Conservation (phyloP, 768 basidiomycete genomes). For the Trametes cingulata region DNA sequence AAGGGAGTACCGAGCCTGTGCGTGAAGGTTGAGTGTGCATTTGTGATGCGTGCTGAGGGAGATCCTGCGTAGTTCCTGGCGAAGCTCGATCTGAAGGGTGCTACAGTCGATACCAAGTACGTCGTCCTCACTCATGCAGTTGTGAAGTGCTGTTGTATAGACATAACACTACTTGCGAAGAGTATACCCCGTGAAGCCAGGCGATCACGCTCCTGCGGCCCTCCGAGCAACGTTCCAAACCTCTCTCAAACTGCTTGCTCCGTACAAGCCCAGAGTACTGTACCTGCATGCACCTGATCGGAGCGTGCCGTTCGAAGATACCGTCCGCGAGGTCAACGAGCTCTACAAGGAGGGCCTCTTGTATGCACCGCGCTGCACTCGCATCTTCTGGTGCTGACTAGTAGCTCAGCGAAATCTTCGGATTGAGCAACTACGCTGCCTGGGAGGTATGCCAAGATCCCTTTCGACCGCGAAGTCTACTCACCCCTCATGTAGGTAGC, state of each 20-base stretch:
- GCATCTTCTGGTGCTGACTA: background rate
- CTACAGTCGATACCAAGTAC: slow-evolving; percentile 52
- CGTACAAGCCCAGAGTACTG: slow-evolving; percentile 49
- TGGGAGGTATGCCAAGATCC: slow-evolving; percentile 46
- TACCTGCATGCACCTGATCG: slow-evolving; percentile 66
- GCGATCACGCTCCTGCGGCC: slow-evolving; percentile 42
- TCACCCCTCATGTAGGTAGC: slow-evolving; percentile 43
- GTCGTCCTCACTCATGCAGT: background rate
- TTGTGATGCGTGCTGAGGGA: background rate
- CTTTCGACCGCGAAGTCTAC: no score
- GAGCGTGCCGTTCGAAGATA: slow-evolving; percentile 56
- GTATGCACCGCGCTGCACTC: slow-evolving; percentile 32
- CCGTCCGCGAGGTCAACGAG: slow-evolving; percentile 52
- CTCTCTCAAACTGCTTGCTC: slow-evolving; percentile 48
- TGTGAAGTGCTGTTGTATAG: no score
- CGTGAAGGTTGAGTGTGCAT: background rate
- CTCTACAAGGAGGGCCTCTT: slow-evolving; percentile 60
- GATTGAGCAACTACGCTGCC: slow-evolving; percentile 58
- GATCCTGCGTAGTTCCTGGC: slow-evolving; percentile 36
- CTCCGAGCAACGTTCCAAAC: slow-evolving; percentile 46
- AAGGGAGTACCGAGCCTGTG: slow-evolving; percentile 58
- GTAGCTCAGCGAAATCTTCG: slow-evolving; percentile 51
- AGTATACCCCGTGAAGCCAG: slow-evolving; percentile 42
- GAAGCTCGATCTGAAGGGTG: slow-evolving; percentile 41
- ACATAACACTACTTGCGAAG: slow-evolving; percentile 26